These are phyloP conservation scores for Trichoderma parareesei DNA, from an alignment of 495 filamentous ascomycete species.

Conservation along the genomic window DNA sequence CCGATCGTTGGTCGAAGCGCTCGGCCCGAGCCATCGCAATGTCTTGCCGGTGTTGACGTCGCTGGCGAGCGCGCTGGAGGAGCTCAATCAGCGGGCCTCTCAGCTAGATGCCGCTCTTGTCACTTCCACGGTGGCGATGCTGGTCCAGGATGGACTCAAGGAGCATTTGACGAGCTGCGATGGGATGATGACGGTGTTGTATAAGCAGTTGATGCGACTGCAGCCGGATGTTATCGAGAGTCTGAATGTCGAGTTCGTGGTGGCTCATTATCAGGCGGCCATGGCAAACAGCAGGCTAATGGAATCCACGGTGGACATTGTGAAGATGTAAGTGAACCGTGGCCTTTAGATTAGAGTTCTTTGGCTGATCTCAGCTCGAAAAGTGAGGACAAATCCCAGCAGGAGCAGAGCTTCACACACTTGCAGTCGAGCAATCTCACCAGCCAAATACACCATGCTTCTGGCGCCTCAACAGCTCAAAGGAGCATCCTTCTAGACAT, in stretches of 20 bases:
- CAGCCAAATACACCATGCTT: too few species aligned
- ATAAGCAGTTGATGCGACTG: slow-evolving; percentile 7
- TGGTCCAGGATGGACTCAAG: background rate
- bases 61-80: background rate
- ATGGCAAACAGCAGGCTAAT: background rate
- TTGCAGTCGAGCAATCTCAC: background rate
- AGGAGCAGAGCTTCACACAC: background rate
- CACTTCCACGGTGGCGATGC: background rate
- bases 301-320: background rate
- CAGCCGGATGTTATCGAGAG: background rate
- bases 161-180: background rate
- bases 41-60: background rate
- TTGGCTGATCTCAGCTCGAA: background rate
- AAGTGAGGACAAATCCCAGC: background rate
- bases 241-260: background rate
- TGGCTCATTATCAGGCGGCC: background rate
- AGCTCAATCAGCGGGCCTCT: background rate
- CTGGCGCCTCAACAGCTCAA: background rate
- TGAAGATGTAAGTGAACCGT: background rate
- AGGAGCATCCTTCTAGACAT: background rate
- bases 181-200: background rate
- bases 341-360: too few species aligned
- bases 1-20: background rate
- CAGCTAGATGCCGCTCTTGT: background rate
- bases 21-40: background rate